Percentiles rank a stretch among this genome's conserved stretches.
Evolutionary conservation across 768 basidiomycete genomes (phyloP).

Genomic region (Suillus paluster): DNA sequence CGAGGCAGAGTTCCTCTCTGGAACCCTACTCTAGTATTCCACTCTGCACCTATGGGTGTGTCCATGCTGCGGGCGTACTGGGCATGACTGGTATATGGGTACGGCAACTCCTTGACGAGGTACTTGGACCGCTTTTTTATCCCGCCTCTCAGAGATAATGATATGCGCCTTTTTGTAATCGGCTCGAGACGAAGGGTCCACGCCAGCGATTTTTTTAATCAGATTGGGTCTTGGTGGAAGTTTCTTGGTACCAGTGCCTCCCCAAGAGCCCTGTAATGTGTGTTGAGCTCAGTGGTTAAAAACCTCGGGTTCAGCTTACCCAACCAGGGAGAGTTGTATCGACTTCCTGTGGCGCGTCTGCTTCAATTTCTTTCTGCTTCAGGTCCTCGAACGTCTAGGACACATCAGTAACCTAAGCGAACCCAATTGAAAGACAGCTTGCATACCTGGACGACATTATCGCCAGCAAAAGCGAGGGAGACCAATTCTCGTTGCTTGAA

Average conservation of each 20-base stretch:
- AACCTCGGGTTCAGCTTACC: slow-evolving; percentile 50
- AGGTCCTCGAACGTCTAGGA: slow-evolving; percentile 82
- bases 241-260: slow-evolving; percentile 72
- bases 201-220: slow-evolving; percentile 81
- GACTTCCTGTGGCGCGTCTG: slow-evolving; percentile 85
- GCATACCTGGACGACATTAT: slow-evolving; percentile 89
- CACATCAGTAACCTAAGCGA: neutral
- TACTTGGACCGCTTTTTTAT: slow-evolving; percentile 94
- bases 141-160: slow-evolving; percentile 94
- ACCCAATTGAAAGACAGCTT: neutral
- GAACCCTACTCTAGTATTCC: slow-evolving; percentile 89
- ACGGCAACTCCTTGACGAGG: slow-evolving; percentile 87
- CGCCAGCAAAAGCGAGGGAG: slow-evolving; percentile 94
- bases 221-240: slow-evolving; percentile 66
- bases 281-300: slow-evolving; percentile 1
- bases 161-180: slow-evolving; percentile 87
- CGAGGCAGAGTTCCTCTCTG: slow-evolving; percentile 84
- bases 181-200: slow-evolving; percentile 77
- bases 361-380: slow-evolving; percentile 81
- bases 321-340: slow-evolving; percentile 95
- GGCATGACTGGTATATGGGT: slow-evolving; percentile 91
- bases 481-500: slow-evolving; percentile 94
- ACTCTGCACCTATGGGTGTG: slow-evolving; percentile 84
- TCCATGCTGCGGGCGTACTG: slow-evolving; percentile 90
- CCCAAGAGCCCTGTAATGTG: slow-evolving; percentile 82